Evolutionary conservation across 805 yeast species (phyloP).

Genomic region (Lachancea quebecensis): DNA sequence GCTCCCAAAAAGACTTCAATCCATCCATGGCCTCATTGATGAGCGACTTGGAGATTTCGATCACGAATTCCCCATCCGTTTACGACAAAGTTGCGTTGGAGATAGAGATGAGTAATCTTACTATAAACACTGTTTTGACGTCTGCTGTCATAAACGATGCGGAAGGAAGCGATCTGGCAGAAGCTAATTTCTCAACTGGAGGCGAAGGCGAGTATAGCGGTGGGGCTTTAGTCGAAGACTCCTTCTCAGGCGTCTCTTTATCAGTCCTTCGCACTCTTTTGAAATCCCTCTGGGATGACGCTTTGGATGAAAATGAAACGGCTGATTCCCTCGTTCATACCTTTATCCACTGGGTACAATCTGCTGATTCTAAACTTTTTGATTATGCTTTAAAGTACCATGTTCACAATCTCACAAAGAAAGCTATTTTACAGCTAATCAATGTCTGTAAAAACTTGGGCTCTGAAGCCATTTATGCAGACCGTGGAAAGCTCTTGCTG

Average conservation of each 20-base stretch:
- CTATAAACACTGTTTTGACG: slow-evolving; percentile 79
- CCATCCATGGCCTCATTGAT: slow-evolving; percentile 29
- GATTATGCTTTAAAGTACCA: slow-evolving; percentile 79
- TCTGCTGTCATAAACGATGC: slow-evolving; percentile 80
- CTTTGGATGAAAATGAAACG: slow-evolving; percentile 53
- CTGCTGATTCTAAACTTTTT: slow-evolving; percentile 63
- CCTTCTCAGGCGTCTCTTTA: slow-evolving; percentile 73
- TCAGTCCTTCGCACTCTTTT: slow-evolving; percentile 64
- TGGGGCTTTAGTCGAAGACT: slow-evolving; percentile 61
- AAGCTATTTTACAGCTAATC: slow-evolving; percentile 70
- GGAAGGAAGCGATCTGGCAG: slow-evolving; percentile 75
- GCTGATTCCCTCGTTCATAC: slow-evolving; percentile 82
- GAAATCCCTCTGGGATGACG: slow-evolving; percentile 92
- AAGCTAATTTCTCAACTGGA: slow-evolving; percentile 32
- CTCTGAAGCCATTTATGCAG: slow-evolving; percentile 73
- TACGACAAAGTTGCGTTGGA: slow-evolving; percentile 76
- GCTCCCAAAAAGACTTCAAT: slow-evolving; percentile 60
- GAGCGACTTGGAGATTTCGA: slow-evolving; percentile 62
- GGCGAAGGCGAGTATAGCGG: slow-evolving; percentile 16
- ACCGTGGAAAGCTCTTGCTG: slow-evolving; percentile 63
- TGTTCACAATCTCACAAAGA: slow-evolving; percentile 77
- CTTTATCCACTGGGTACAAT: slow-evolving; percentile 81
- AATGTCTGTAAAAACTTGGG: slow-evolving; percentile 74
- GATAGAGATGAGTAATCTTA: slow-evolving; percentile 67
- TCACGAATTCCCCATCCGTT: slow-evolving; percentile 68